Base-by-base conservation (phyloP, 2,329 filamentous ascomycete species). In the Orbilia javanica region DNA sequence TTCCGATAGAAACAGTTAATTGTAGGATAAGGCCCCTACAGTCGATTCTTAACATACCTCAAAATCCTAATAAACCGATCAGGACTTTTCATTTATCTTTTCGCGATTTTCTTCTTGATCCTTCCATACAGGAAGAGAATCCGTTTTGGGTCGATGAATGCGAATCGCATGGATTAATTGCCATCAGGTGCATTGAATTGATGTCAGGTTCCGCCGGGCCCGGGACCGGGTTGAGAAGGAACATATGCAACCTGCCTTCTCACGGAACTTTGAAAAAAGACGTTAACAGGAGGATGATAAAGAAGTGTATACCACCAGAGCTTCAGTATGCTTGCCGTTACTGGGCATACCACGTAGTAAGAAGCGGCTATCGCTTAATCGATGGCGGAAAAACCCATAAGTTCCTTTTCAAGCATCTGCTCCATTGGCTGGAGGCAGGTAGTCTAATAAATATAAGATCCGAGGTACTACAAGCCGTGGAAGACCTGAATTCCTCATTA, bases 131-230 rank as follows among this genome's bases (percentile, higher is more conserved):
- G 10, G 55, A 39, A n/a, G 50, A 39, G 31, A 69, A 29, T 57
- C 1, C 0, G 18, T 76, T 76, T 27, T 70, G 55, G 65, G 27
- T 76, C 0, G 46, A 76, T 29, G 65, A 76, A 60, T 39, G n/a
- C 7, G 10, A 80, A n/a, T 79, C 82, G 22, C 82, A 87, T 67
- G 22, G 80, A 34, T 75, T 67, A 1, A 72, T 86, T 0, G 83
- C 83, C 0, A 67, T 34, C 15, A 39, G 79, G n/a, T 86, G 85
- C 79, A 67, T 86, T 18, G 46, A 83, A 34, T 77, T 85, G 0
- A 83, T 86, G 81, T 83, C 82, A 13, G n/a, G 7, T 7, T 42
- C 31, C 31, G 7, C 27, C 20, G 79, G 22, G 11, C 11, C 46
- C 3, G 79, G 22, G 11, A 4, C 46, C 3, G 46, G 50, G 5